phyloP scores from a whole-genome alignment of 2,329 filamentous ascomycete species.

The Dryadomyces sulphureus region DNA sequence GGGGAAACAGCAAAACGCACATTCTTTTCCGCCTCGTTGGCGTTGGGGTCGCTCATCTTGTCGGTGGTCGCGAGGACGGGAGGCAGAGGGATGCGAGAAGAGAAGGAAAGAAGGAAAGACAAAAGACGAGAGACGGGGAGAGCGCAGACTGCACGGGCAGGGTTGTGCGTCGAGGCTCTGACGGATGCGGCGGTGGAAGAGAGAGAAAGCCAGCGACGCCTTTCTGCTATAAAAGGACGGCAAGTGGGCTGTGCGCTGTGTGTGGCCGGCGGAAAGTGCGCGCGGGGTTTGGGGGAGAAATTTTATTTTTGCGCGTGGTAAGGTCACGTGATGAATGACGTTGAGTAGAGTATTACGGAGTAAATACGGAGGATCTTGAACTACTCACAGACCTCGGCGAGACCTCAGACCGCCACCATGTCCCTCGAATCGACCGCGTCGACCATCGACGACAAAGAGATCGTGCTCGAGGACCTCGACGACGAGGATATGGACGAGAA shows the following conservation, averaged over 20 bases:
- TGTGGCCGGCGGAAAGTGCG: neutral
- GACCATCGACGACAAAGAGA: slow-evolving; percentile 50
- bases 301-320: no score
- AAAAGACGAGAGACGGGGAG: neutral
- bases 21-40: slow-evolving; percentile 97
- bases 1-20: slow-evolving; percentile 25
- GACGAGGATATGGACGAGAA: slow-evolving; percentile 14
- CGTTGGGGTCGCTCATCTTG: slow-evolving; percentile 74
- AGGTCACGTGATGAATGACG: no score
- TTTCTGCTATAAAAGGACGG: no score
- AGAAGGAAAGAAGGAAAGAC: neutral
- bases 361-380: slow-evolving; percentile 13
- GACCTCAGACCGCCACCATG: slow-evolving; percentile 35
- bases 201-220: neutral
- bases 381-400: slow-evolving; percentile 45
- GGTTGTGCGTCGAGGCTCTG: neutral
- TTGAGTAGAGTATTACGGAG: neutral
- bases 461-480: slow-evolving; percentile 18
- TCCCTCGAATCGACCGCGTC: slow-evolving; percentile 72
- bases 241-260: neutral
- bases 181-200: neutral
- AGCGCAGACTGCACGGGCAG: neutral
- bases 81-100: neutral
- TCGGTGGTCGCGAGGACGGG: neutral
- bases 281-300: neutral